A percentile compares a stretch with the other conserved stretches of the same genome.
These are phyloP conservation scores for Trypanosomatidae sp. DNA, from an alignment of 208 protist species.

Conservation along the genomic window DNA sequence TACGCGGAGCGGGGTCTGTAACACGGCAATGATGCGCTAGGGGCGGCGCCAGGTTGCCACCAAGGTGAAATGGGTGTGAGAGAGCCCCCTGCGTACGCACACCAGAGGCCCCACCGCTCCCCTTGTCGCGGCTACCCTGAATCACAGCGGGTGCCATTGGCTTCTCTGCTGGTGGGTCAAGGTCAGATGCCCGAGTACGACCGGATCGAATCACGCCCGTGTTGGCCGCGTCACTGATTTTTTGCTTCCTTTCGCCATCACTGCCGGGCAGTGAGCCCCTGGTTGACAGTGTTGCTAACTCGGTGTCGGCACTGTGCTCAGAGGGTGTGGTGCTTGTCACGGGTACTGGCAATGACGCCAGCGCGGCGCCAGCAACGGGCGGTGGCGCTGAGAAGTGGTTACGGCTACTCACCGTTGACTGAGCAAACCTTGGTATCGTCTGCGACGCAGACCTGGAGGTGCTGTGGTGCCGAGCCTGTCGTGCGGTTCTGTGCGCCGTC, in stretches of 20 bases:
- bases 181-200: background rate
- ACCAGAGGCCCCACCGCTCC: background rate
- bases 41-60: background rate
- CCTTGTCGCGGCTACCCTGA: background rate
- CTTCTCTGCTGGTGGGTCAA: background rate
- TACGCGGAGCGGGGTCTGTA: slow-evolving; percentile 6
- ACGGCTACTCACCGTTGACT: slow-evolving; percentile 10
- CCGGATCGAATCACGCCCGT: background rate
- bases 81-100: background rate
- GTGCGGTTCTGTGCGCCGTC: background rate
- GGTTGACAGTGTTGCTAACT: background rate
- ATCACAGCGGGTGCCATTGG: background rate
- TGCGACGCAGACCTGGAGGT: background rate
- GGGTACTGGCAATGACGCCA: background rate
- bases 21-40: background rate
- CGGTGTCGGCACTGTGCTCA: background rate
- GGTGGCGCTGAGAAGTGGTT: slow-evolving; percentile 2
- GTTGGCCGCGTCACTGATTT: background rate
- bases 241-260: background rate
- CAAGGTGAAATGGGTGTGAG: background rate
- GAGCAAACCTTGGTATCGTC: background rate
- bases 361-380: background rate
- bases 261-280: background rate
- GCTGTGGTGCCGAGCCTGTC: background rate
- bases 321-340: background rate